These are phyloP conservation scores for Henckelia pumila DNA, from an alignment of 257 asterid species.

Conservation along the genomic window DNA sequence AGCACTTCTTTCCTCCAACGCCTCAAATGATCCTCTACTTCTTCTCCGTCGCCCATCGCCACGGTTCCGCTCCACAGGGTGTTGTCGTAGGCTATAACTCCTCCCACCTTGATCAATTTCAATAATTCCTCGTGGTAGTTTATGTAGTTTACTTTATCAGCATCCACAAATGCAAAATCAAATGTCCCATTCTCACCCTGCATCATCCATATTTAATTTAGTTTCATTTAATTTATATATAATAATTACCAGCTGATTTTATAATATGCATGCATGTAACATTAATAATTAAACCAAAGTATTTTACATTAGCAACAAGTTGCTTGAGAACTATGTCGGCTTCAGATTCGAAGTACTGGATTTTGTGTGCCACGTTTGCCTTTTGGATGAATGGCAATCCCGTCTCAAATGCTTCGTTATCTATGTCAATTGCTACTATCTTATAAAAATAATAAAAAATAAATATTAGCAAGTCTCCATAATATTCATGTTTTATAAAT, in stretches of 20 bases:
- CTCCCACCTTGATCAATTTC: constrained; percentile 54
- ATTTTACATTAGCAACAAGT: constrained; percentile 25
- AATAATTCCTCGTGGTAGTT: constrained; percentile 53
- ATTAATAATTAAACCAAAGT: no score
- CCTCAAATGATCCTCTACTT: constrained; percentile 27
- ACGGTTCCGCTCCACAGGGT: constrained; percentile 62
- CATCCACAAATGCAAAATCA: constrained; percentile 70
- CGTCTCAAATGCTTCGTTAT: constrained; percentile 44
- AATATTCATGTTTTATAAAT: neutral
- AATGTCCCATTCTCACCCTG: constrained; percentile 60
- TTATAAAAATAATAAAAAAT: neutral
- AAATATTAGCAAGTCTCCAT: neutral
- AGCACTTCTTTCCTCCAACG: neutral
- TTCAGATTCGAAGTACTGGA: constrained; percentile 41
- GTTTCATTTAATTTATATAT: no score
- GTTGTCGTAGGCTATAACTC: constrained; percentile 63
- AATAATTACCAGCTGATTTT: no score
- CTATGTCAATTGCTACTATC: constrained; percentile 56
- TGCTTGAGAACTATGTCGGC: constrained; percentile 29
- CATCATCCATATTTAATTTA: neutral
- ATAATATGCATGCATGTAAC: no score
- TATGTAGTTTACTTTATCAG: constrained; percentile 59
- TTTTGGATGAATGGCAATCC: constrained; percentile 57
- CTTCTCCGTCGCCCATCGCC: constrained; percentile 35
- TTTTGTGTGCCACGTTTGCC: constrained; percentile 46